Conservation (phyloP, 2,329 filamentous ascomycete genomes). For the Penicillium oxalicum region DNA sequence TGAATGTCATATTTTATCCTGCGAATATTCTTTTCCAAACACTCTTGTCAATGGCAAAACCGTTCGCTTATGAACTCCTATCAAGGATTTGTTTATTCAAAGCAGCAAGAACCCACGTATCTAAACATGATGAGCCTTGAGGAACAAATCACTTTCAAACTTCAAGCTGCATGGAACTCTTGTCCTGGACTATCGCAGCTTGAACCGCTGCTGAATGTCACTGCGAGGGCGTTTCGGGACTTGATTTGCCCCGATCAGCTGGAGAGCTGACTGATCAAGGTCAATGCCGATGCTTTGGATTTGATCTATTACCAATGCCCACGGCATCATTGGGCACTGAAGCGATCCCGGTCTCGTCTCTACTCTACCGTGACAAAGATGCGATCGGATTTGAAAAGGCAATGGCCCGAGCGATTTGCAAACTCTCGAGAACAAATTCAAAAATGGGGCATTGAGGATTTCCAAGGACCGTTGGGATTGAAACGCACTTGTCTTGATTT, state of each 20-base stretch:
- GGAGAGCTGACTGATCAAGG: constrained; percentile 12
- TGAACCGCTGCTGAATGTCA: constrained; percentile 6
- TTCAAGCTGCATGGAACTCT: constrained; percentile 20
- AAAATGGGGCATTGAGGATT: constrained; percentile 5
- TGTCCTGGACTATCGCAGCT: constrained; percentile 13
- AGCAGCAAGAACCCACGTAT: not conserved
- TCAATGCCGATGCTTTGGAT: constrained; percentile 13
- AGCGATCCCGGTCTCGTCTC: constrained; percentile 2
- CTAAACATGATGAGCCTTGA: constrained; percentile 8
- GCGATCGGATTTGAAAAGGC: not conserved
- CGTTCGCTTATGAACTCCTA: not conserved
- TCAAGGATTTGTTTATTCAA: not conserved
- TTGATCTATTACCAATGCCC: constrained; percentile 7
- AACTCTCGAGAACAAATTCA: constrained; percentile 2
- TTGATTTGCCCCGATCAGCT: constrained; percentile 1
- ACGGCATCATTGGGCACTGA: constrained; percentile 5
- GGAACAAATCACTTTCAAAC: constrained; percentile 8
- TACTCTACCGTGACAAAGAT: constrained; percentile 3
- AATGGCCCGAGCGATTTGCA: not conserved
- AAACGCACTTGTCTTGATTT: not conserved
- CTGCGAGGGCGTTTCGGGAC: not conserved
- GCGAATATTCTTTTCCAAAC: too few species aligned
- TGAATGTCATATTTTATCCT: too few species aligned
- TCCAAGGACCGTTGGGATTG: not conserved
- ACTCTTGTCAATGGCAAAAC: not conserved